Conservation (phyloP, 2,329 filamentous ascomycete species). For the Colletotrichum eremochloae region DNA sequence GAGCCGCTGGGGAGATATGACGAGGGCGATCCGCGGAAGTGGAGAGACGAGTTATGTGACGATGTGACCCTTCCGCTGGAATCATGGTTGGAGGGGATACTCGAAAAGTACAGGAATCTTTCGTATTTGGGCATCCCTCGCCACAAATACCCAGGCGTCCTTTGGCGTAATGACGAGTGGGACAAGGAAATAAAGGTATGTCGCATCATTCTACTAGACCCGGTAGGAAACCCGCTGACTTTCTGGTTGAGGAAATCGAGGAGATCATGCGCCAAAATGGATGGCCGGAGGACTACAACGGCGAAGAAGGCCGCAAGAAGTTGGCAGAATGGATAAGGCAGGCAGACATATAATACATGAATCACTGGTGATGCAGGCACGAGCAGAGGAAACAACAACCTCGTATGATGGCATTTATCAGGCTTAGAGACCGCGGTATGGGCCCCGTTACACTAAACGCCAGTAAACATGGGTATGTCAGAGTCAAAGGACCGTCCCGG, state of each 20-base stretch:
- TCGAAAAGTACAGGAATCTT: neutral
- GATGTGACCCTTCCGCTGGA: slow-evolving; percentile 1
- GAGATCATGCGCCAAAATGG: neutral
- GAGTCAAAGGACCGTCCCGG: slow-evolving; percentile 10
- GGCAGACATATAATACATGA: neutral
- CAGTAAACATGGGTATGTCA: slow-evolving; percentile 7
- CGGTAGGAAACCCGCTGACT: neutral
- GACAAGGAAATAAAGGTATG: neutral
- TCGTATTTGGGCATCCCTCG: slow-evolving; percentile 4
- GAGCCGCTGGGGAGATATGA: slow-evolving; percentile 11
- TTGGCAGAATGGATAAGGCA: neutral
- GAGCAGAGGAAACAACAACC: neutral
- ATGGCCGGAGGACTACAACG: neutral
- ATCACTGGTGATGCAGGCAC: neutral
- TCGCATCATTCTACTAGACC: too few species aligned
- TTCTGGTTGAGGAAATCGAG: neutral
- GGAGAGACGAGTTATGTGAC: slow-evolving; percentile 3
- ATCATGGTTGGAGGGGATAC: neutral
- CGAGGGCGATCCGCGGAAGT: slow-evolving; percentile 2
- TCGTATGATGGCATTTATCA: too few species aligned
- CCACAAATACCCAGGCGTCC: neutral
- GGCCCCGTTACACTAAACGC: neutral
- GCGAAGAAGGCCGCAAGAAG: neutral
- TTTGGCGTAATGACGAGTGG: neutral
- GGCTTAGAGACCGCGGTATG: neutral